Percentiles rank a stretch among this genome's conserved stretches.
Conservation (phyloP, 805 yeast genomes). For the Candida loeiensis region DNA sequence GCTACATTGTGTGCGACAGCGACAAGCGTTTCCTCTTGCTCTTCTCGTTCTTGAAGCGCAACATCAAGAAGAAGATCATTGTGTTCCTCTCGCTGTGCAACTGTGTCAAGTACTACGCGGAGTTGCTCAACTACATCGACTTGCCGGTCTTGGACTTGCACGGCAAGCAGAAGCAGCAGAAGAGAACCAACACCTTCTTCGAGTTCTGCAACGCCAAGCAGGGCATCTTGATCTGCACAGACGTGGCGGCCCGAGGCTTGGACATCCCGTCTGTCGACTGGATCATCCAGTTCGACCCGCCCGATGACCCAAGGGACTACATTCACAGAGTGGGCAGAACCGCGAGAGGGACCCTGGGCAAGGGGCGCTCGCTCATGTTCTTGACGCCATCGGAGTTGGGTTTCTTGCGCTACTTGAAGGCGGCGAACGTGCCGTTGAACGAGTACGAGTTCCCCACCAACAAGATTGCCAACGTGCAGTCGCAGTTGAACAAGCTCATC, state of each 20-base stretch:
- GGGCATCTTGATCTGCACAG: slow-evolving; percentile 92
- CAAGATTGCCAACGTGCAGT: slow-evolving; percentile 94
- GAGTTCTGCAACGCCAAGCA: slow-evolving; percentile 96
- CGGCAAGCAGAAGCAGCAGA: slow-evolving; percentile 98
- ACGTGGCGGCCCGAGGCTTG: slow-evolving; percentile 98
- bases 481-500: slow-evolving; percentile 86
- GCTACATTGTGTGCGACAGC: slow-evolving; percentile 95
- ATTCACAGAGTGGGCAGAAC: slow-evolving; percentile 99
- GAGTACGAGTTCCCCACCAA: slow-evolving; percentile 94
- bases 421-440: slow-evolving; percentile 95
- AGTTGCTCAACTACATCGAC: slow-evolving; percentile 90
- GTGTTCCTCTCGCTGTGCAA: slow-evolving; percentile 96
- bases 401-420: slow-evolving; percentile 88
- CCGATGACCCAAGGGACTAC: slow-evolving; percentile 99
- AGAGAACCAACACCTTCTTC: slow-evolving; percentile 95
- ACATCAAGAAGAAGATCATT: slow-evolving; percentile 85
- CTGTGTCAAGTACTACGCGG: slow-evolving; percentile 94
- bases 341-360: slow-evolving; percentile 86
- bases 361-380: slow-evolving; percentile 94
- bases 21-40: slow-evolving; percentile 88
- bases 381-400: slow-evolving; percentile 92
- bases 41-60: slow-evolving; percentile 91
- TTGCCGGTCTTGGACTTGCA: slow-evolving; percentile 94
- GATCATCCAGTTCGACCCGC: slow-evolving; percentile 99
- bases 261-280: slow-evolving; percentile 99